Base-by-base conservation (phyloP, 805 yeast genomes). In the Ogataea allantospora region DNA sequence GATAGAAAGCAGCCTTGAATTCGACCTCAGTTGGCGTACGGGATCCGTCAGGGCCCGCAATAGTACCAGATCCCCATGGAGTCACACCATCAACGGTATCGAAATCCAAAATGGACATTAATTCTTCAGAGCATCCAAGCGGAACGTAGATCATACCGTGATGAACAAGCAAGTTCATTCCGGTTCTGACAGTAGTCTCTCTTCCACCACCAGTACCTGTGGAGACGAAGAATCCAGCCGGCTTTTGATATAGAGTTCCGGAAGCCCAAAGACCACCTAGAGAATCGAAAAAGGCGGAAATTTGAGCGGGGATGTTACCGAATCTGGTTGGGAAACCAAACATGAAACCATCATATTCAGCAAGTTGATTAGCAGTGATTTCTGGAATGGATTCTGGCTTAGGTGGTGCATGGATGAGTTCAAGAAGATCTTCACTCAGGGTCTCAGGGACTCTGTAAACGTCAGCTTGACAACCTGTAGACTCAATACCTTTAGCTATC, bases 321-420 rank as follows among this genome's bases (percentile, higher is more conserved):
- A 67, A 88, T 66, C 95, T 78, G 39, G 95, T 83, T 54, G 95
- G 95, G 51, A 84, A 62, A 58, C 96, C 96, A 53, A 88, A 84
- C 48, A 88, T 49, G 67, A 83, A 77, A 31, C 89, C 95, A 57
- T 88, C 95, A 68, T 80, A 83, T 47, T 71, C 66, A 3, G 65
- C 57, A 49, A 88, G 69, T 13, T 77, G 72, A 14, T 75, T 83
- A 7, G 62, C 52, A 11, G 83, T 70, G 35, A 86, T 86, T 54
- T 75, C 66, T 49, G 93, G 89, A 21, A 50, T 41, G 46, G 68
- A 67, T 40, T 71, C 66, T 42, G 83, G 78, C 59, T 78, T 78
- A 38, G 75, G 69, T 28, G 86, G 78, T 23, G 89, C 88, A 50
- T 77, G 75, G 68, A 86, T 66, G 41, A 58, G 42, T 14, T 58